Conservation (phyloP, 495 filamentous ascomycete genomes). For the Mycothermus thermophilus region DNA sequence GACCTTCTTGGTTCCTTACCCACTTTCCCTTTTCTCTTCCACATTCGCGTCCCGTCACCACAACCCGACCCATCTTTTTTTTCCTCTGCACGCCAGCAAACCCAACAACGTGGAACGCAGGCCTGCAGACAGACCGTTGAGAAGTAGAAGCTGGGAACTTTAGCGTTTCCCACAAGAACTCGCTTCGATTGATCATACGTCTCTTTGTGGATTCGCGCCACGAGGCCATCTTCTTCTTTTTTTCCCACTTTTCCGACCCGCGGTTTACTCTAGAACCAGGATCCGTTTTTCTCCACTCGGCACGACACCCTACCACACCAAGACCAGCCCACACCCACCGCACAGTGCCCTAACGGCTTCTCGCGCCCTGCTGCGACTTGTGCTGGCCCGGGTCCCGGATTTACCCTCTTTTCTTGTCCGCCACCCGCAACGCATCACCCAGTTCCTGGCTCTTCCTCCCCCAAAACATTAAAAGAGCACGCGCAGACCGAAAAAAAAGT, state of each 20-base stretch:
- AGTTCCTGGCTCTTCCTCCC: constrained; percentile 17
- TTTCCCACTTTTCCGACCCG: constrained; percentile 10
- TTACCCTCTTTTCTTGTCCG: constrained; percentile 12
- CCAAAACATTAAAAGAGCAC: constrained; percentile 18
- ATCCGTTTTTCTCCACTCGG: no score
- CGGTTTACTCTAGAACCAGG: no score
- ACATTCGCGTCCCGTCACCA: no score
- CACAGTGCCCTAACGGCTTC: constrained; percentile 14
- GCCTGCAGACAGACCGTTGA: no score
- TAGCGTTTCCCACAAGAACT: constrained; percentile 2
- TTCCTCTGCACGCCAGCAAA: no score
- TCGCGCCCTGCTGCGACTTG: no score
- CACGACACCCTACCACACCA: no score
- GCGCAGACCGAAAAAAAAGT: constrained; percentile 17
- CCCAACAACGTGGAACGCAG: no score
- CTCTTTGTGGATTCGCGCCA: background rate
- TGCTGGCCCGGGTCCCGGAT: constrained; percentile 5
- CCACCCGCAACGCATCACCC: constrained; percentile 15
- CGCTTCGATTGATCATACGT: constrained; percentile 3
- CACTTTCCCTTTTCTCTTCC: constrained; percentile 13
- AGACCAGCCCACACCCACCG: no score
- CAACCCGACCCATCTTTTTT: constrained; percentile 7
- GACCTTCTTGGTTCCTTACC: constrained; percentile 13
- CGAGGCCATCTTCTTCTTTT: background rate
- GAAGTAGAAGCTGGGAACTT: constrained; percentile 2